Evolutionary conservation across 2,329 filamentous ascomycete species (phyloP), one percentile per base, ranked within the genome.

Genomic region (Beauveria sp.): DNA sequence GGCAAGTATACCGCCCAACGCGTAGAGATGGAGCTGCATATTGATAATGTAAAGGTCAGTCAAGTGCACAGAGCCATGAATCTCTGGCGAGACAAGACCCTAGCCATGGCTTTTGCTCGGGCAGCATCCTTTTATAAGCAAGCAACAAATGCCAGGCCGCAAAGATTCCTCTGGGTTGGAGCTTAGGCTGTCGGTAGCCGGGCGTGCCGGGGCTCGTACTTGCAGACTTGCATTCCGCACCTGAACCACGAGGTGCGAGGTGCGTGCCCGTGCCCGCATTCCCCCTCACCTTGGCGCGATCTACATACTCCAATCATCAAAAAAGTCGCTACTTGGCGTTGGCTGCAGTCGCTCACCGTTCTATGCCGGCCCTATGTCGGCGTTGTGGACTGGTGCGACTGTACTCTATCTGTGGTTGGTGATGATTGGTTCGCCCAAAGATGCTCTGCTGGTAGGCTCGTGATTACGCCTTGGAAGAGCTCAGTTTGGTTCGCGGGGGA

Each of bases 331-430:
- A 26, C 14, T 40, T 40, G 28, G 34, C 18, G 8, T 31, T 16
- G 43, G 49, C 49, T 46, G 58, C 48, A 45, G 48, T 46, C 20
- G 24, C 49, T 53, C 58, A 60, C 58, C 49, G 49, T 60, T 60
- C 24, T 60, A 5, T 59, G 31, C 58, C 58, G 58, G 58, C 58
- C 16, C 14, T 60, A 60, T 60, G 58, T 60, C 58, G 58, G 58
- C 58, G 58, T 34, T 60, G 58, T 34, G 34, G 8, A 60, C 8
- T 9, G 42, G 58, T 53, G 58, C 20, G 49, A 60, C 48, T n/a
- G 14, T n/a, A 46, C n/a, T 49, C n/a, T 31, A 46, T 14, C 6
- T 46, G 42, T 60, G 48, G 49, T 42, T 46, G 38, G 18, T 16
- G 38, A n/a, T 60, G 58, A 60, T 53, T 60, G 58, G 58, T 6